Evolutionary conservation across 129 eudicot species (phyloP), one percentile per base, ranked within the genome.

Genomic region (Solidago caesia): DNA sequence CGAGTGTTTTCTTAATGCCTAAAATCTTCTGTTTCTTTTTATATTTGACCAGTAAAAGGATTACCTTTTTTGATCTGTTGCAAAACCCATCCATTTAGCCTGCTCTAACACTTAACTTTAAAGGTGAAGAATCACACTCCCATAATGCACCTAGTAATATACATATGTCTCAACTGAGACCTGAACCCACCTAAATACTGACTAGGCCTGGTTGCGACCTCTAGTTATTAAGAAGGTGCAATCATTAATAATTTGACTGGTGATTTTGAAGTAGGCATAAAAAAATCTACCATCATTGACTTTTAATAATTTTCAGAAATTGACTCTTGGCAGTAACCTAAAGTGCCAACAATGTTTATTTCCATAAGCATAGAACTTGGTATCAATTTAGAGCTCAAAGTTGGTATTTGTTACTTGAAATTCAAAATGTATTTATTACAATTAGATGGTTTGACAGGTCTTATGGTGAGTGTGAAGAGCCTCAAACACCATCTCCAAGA

Each of bases 401-500:
- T n/a, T 21, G 44, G 72, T 67, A 9, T 29, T 51, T 11, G 21
- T 45, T 11, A 52, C 52, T 64, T 6, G 6, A 41, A 62, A 62
- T 13, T 33, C 13, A 25, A n/a, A 39, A 12, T 43, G 16, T 21
- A 49, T 8, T 4, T 74, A 29, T 53, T n/a, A 57, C 41, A 76
- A 47, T 76, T 13, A 52, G 39, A 59, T 60, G 75, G 70, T 71
- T 79, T 56, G 65, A 61, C 90, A 91, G 99, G 84, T 82, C 77
- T 41, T 80, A 86, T 69, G 73, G 73, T 44, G 87, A 82, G 74
- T 82, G 83, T 57, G 93, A 86, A 49, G 99, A 88, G 74, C 97
- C 99, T 42, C 94, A 91, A 65, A 95, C 97, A 21, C 99, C 99
- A 1, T 89, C 96, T 59, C 94, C 91, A 9, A 84, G 92, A 44